Conservation (phyloP, 208 protist genomes). For the Zelonia costaricensis region DNA sequence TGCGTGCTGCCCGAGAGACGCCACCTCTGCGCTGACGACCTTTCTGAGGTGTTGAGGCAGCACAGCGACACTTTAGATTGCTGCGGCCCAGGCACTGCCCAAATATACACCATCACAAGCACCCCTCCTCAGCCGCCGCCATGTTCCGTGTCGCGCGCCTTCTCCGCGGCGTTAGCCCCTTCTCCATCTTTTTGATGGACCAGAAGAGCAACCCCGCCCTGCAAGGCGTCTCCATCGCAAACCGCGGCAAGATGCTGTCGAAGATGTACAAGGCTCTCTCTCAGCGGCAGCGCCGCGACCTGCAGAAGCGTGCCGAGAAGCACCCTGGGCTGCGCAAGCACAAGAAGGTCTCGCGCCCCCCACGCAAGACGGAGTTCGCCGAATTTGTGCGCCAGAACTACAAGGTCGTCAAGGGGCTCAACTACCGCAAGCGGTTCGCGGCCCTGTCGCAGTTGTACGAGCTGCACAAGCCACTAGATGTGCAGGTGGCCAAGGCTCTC, state of each 20-base stretch:
- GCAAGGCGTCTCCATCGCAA: constrained; percentile 61
- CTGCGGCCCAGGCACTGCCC: no score
- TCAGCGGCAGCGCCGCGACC: constrained; percentile 45
- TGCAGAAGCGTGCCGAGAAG: constrained; percentile 61
- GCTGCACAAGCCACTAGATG: constrained; percentile 68
- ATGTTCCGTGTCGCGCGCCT: constrained; percentile 72
- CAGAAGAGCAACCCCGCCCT: constrained; percentile 84
- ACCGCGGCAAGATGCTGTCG: constrained; percentile 65
- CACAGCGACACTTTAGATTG: no score
- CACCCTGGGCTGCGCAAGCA: constrained; percentile 52
- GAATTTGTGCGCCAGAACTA: constrained; percentile 82
- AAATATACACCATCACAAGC: background rate
- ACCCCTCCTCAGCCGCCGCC: no score
- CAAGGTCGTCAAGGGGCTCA: constrained; percentile 61
- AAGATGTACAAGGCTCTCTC: constrained; percentile 87
- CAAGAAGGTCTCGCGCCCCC: constrained; percentile 21
- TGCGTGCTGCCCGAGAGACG: no score
- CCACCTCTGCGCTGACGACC: background rate
- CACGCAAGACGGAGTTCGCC: constrained; percentile 48
- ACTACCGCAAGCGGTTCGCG: constrained; percentile 63
- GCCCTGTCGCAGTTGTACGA: constrained; percentile 83
- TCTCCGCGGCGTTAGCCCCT: constrained; percentile 77
- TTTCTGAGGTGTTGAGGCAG: no score
- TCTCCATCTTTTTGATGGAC: constrained; percentile 89
- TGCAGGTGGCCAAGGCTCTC: constrained; percentile 57